Conservation (phyloP, 495 filamentous ascomycete species). For the Pyronema omphalodes region DNA sequence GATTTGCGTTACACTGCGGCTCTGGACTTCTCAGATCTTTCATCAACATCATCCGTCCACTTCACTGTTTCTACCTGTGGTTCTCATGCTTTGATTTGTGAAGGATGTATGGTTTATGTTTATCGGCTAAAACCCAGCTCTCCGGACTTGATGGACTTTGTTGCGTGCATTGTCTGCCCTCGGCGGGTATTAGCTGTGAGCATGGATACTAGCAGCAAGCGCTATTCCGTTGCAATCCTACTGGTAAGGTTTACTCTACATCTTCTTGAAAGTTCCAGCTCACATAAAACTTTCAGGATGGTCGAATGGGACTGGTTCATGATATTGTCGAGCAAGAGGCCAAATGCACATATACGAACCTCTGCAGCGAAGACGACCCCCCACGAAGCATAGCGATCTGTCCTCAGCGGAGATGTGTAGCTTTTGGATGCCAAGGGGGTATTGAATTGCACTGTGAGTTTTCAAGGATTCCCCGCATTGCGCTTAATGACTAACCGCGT, state of each 20-base stretch:
- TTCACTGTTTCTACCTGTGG: slow-evolving; percentile 32
- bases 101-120: slow-evolving; percentile 41
- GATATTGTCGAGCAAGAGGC: slow-evolving; percentile 29
- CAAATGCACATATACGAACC: slow-evolving; percentile 31
- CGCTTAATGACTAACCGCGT: neutral
- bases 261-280: neutral
- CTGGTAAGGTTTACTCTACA: slow-evolving; percentile 22
- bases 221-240: slow-evolving; percentile 42
- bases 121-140: slow-evolving; percentile 33
- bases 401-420: slow-evolving; percentile 47
- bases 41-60: slow-evolving; percentile 5
- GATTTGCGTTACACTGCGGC: slow-evolving; percentile 24
- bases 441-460: slow-evolving; percentile 48
- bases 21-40: slow-evolving; percentile 22
- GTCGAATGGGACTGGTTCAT: slow-evolving; percentile 44
- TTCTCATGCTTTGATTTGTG: slow-evolving; percentile 38
- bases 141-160: slow-evolving; percentile 11
- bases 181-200: slow-evolving; percentile 39
- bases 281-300: slow-evolving; percentile 22
- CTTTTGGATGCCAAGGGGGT: slow-evolving; percentile 48
- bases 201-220: slow-evolving; percentile 42
- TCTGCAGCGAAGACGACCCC: slow-evolving; percentile 47
- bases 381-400: slow-evolving; percentile 52
- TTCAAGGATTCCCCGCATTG: neutral
- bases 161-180: slow-evolving; percentile 35